Evolutionary conservation across 108 stramenopile genomes (phyloP), one percentile per base, ranked within the genome.

Genomic region (Cyclotella distinguenda): DNA sequence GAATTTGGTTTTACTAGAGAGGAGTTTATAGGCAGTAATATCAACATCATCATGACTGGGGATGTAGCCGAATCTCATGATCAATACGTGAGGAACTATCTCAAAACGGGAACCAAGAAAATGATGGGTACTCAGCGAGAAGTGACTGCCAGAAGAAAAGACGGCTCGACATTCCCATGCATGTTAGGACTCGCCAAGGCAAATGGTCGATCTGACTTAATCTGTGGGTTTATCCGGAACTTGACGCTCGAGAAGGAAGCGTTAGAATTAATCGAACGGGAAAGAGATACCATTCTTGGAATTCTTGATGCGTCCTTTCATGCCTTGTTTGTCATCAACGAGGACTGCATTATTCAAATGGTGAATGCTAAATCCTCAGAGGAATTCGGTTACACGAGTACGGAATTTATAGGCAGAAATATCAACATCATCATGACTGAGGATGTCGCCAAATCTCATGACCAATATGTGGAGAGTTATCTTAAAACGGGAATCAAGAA

Each of bases 321-420:
- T 60, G 70, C 75, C 23, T 53, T 80, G 27, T 74, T 80, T 47
- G 68, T 69, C 19, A 74, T 74, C 12, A 74, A 74, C 33, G 60
- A 74, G 6, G 42, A 62, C 26, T 60, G 73, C 12, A 63, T 62
- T 1, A 74, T 74, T 32, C 60, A 68, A 44, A 34, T 69, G 39
- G 73, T 69, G 3, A 74, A 74, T 62, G 60, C 49, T 3, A 52
- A 40, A 27, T 55, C 67, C 15, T 40, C 40, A 0, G 31, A 34
- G 44, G 68, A 63, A 9, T 54, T 74, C 69, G 73, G 73, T 13
- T 74, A 60, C 60, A 62, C 60, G 1, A 28, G 7, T 13, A 30
- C 30, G 15, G 50, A 52, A 52, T 9, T 52, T 9, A 28, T 52
- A 32, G 50, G 50, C 15, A 27, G 31, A 31, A 52, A 52, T 6